phyloP scores from a whole-genome alignment of 2,329 filamentous ascomycete species.

The Claviceps digitariae region DNA sequence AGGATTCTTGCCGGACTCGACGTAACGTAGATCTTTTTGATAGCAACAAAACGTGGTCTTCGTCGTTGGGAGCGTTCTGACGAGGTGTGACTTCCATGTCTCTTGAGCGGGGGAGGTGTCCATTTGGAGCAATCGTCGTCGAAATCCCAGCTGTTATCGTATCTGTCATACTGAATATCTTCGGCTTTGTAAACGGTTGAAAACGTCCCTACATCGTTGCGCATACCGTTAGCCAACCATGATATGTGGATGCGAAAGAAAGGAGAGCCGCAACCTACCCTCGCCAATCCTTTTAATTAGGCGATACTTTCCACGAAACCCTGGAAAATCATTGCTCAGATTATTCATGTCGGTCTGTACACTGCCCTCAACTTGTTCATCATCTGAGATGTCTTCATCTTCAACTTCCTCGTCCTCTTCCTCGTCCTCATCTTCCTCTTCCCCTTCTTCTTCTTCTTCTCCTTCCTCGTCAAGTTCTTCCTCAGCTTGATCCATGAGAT shows the following conservation, averaged over 20 bases:
- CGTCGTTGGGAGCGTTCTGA: conserved; percentile 18
- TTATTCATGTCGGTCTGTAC: conserved; percentile 80
- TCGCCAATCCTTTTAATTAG: conserved; percentile 96
- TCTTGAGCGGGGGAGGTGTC: conserved; percentile 52
- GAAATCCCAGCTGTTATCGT: conserved; percentile 78
- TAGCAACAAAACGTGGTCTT: conserved; percentile 66
- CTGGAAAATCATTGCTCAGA: conserved; percentile 68
- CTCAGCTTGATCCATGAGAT: conserved; percentile 15
- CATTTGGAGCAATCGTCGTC: conserved; percentile 54
- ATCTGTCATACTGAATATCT: conserved; percentile 72
- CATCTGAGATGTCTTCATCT: conserved; percentile 35
- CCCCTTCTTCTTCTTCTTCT: conserved; percentile 22
- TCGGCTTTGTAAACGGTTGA: conserved; percentile 99
- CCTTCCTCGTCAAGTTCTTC: conserved; percentile 17
- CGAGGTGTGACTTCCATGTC: conserved; percentile 22
- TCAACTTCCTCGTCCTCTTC: conserved; percentile 26
- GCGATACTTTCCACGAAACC: conserved; percentile 72
- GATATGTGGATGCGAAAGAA: not conserved
- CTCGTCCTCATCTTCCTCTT: conserved; percentile 19
- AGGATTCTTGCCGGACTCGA: conserved; percentile 86
- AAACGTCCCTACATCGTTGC: conserved; percentile 63
- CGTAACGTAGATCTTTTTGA: conserved; percentile 99
- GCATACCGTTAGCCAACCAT: not conserved
- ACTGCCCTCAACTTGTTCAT: conserved; percentile 50
- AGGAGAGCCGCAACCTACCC: conserved; percentile 37